These are phyloP conservation scores for Solanum bulbocastanum DNA, from an alignment of 257 asterid species.

Conservation along the genomic window DNA sequence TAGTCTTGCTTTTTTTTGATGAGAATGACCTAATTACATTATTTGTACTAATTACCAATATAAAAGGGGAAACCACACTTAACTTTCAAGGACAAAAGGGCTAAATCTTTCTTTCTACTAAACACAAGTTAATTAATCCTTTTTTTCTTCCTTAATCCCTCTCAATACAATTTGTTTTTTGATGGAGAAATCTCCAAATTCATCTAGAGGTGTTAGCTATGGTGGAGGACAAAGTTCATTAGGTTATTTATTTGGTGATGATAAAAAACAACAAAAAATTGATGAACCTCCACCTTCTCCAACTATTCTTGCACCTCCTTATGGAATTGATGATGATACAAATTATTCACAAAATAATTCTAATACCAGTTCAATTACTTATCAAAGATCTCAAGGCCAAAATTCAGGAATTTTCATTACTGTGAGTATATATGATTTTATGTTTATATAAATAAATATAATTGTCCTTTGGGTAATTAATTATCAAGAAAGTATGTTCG, in stretches of 20 bases:
- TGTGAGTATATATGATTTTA: slow-evolving; percentile 17
- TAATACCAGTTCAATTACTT: slow-evolving; percentile 5
- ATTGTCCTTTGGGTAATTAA: neutral
- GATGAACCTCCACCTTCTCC: slow-evolving; percentile 24
- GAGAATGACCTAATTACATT: neutral
- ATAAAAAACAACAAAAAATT: slow-evolving; percentile 21
- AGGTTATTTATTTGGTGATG: slow-evolving; percentile 50
- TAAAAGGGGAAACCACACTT: neutral
- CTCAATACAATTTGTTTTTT: neutral
- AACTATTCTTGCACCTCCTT: slow-evolving; percentile 29
- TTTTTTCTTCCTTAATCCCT: neutral
- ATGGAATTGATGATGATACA: slow-evolving; percentile 23
- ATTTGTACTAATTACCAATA: neutral
- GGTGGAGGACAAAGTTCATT: slow-evolving; percentile 62
- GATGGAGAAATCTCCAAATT: slow-evolving; percentile 3
- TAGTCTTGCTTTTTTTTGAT: no score
- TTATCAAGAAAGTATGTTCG: neutral
- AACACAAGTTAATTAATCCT: neutral
- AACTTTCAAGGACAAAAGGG: neutral
- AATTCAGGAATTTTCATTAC: slow-evolving; percentile 35
- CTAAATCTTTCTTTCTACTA: neutral
- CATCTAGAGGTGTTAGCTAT: slow-evolving; percentile 38
- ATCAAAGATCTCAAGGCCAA: slow-evolving; percentile 14
- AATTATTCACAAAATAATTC: neutral
- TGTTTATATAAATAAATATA: neutral